Conservation (phyloP, 2,329 filamentous ascomycete genomes). For the Xylaria sp. region DNA sequence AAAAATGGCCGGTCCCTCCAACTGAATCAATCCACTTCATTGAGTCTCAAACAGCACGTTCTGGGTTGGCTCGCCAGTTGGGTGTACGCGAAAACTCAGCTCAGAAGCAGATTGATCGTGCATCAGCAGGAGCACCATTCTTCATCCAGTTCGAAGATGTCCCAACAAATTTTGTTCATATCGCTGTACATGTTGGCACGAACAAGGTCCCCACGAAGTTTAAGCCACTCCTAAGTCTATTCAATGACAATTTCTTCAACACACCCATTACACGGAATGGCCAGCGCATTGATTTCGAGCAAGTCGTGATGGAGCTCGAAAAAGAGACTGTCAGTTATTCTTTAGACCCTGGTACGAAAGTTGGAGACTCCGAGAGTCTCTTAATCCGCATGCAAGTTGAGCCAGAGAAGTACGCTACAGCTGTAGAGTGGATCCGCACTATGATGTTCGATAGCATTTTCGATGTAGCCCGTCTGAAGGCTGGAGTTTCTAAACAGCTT, state of each 20-base stretch:
- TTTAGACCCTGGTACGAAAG: conserved; percentile 73
- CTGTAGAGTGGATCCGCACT: conserved; percentile 85
- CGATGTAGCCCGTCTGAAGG: conserved; percentile 73
- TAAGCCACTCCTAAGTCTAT: conserved; percentile 85
- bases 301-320: conserved; percentile 91
- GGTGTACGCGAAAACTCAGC: conserved; percentile 75
- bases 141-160: conserved; percentile 99
- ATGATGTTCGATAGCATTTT: conserved; percentile 92
- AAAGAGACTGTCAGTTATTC: conserved; percentile 88
- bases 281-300: conserved; percentile 84
- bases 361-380: conserved; percentile 85
- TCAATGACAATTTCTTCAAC: conserved; percentile 93
- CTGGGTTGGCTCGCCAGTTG: conserved; percentile 78
- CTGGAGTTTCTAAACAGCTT: conserved; percentile 80
- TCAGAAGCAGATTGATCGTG: conserved; percentile 80
- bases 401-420: conserved; percentile 83
- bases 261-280: conserved; percentile 84
- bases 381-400: conserved; percentile 87
- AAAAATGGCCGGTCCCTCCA: conserved; percentile 82
- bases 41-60: conserved; percentile 83
- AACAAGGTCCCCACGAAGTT: conserved; percentile 80
- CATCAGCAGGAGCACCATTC: conserved; percentile 72
- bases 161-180: conserved; percentile 89
- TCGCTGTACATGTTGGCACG: conserved; percentile 84
- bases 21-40: conserved; percentile 97